Evolutionary conservation across 2,329 filamentous ascomycete species (phyloP).

Genomic region (Penicillium sp.): DNA sequence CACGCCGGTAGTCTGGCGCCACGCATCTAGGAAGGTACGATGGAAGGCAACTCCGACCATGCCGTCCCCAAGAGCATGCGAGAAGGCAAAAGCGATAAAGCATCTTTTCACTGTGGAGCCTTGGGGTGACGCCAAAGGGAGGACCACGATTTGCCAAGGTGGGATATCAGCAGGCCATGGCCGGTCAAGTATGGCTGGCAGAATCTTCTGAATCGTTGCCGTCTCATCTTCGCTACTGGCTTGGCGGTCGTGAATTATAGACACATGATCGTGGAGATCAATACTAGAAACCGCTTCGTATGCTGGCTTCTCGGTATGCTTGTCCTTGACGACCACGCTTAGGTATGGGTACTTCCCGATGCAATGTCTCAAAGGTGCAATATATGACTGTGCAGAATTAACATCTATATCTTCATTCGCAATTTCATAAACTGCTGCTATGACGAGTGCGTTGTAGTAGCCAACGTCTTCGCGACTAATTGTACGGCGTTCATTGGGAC

Average conservation of each 20-base stretch:
- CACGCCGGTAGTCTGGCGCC: neutral
- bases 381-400: constrained; percentile 21
- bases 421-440: constrained; percentile 36
- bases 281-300: constrained; percentile 31
- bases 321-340: constrained; percentile 33
- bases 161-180: constrained; percentile 31
- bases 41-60: constrained; percentile 45
- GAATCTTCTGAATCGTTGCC: constrained; percentile 20
- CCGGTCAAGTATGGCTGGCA: constrained; percentile 34
- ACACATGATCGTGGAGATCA: constrained; percentile 42
- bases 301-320: constrained; percentile 36
- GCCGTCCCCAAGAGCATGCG: constrained; percentile 46
- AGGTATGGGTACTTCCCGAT: constrained; percentile 40
- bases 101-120: constrained; percentile 14
- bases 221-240: constrained; percentile 8
- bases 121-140: constrained; percentile 21
- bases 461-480: constrained; percentile 42
- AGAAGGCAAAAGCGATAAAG: constrained; percentile 43
- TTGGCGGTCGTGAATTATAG: constrained; percentile 16
- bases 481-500: constrained; percentile 41
- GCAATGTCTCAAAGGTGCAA: constrained; percentile 36
- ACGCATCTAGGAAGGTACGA: constrained; percentile 33
- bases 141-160: constrained; percentile 45
- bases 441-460: constrained; percentile 40
- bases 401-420: constrained; percentile 11